Percentiles rank a stretch among this genome's conserved stretches.
These are phyloP conservation scores for Lactarius vividus DNA, from an alignment of 768 basidiomycete genomes.

Conservation along the genomic window DNA sequence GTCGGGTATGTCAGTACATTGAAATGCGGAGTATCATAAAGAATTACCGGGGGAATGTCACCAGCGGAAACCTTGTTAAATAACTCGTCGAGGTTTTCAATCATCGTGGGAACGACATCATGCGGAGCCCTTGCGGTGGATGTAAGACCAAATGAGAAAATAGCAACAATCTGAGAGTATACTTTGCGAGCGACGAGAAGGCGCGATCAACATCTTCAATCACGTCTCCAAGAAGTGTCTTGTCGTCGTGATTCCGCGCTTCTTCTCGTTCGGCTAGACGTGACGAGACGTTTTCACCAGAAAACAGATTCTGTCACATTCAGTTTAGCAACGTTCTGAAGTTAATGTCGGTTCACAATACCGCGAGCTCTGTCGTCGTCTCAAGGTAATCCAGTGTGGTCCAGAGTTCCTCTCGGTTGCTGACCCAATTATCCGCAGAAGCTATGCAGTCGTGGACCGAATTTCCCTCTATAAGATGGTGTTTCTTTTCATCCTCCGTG, in stretches of 20 bases:
- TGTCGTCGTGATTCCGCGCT: slow-evolving; percentile 9
- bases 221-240: slow-evolving; percentile 15
- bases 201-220: slow-evolving; percentile 5
- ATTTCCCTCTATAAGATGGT: slow-evolving; percentile 2
- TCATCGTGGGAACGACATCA: not conserved
- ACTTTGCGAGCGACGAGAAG: slow-evolving; percentile 1
- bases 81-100: not conserved
- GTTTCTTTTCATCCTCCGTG: slow-evolving; percentile 21
- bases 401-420: slow-evolving; percentile 20
- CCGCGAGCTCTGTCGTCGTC: slow-evolving; percentile 13
- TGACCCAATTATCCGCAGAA: slow-evolving; percentile 16
- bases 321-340: not conserved
- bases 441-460: slow-evolving; percentile 15
- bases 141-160: not conserved
- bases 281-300: not conserved
- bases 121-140: slow-evolving; percentile 5
- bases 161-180: not conserved
- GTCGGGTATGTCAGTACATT: not conserved
- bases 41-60: not conserved
- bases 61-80: slow-evolving; percentile 12
- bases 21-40: not conserved
- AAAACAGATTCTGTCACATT: slow-evolving; percentile 8
- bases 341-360: not conserved
- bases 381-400: slow-evolving; percentile 4
- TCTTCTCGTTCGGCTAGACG: slow-evolving; percentile 9